Conservation (phyloP, 192 early-diverging fungal species). For the Pilaira anomala region DNA sequence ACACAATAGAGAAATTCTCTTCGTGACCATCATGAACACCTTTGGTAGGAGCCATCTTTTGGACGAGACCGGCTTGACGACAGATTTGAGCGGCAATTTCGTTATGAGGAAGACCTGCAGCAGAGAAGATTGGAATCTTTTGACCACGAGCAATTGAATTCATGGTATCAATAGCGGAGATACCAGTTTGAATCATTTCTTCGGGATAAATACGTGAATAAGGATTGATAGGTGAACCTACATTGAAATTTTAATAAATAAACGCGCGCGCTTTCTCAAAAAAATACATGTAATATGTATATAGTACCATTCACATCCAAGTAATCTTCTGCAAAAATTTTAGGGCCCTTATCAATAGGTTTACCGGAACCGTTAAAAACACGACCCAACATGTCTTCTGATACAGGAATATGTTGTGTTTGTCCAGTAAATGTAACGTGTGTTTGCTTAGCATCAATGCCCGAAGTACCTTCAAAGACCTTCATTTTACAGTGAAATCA, state of each 20-base stretch:
- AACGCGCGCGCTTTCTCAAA: no score
- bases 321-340: slow-evolving; percentile 99
- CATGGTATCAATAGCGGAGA: slow-evolving; percentile 99
- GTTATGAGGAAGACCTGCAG: slow-evolving; percentile 97
- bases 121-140: slow-evolving; percentile 99
- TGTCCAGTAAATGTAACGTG: slow-evolving; percentile 96
- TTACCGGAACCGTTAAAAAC: slow-evolving; percentile 99
- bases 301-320: slow-evolving; percentile 78
- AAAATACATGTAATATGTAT: no score
- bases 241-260: no score
- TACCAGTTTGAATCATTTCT: slow-evolving; percentile 99
- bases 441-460: slow-evolving; percentile 94
- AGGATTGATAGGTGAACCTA: slow-evolving; percentile 94
- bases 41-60: slow-evolving; percentile 82
- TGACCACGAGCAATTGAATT: slow-evolving; percentile 99
- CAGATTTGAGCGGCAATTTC: slow-evolving; percentile 99
- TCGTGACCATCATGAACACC: slow-evolving; percentile 93
- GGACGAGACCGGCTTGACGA: slow-evolving; percentile 96
- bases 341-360: slow-evolving; percentile 97
- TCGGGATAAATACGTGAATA: slow-evolving; percentile 98
- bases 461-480: slow-evolving; percentile 97
- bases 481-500: slow-evolving; percentile 24
- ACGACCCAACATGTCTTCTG: slow-evolving; percentile 99
- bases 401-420: slow-evolving; percentile 94
- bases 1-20: slow-evolving; percentile 99